Conservation (phyloP, 116 monocot species). For the Cymodocea nodosa region DNA sequence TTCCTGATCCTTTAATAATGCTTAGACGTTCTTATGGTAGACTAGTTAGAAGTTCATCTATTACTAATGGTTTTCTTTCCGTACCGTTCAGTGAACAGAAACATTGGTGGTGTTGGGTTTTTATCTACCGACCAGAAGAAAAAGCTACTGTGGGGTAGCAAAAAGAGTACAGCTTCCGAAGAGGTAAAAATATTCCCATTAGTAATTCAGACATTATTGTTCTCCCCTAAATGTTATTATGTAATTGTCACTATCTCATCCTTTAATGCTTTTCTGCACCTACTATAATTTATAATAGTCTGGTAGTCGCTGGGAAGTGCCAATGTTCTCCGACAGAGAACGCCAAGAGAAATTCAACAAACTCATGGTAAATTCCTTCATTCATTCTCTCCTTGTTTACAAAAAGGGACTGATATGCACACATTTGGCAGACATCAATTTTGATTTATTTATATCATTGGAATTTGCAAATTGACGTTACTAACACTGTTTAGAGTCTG, state of each 20-base stretch:
- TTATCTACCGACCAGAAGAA: constrained; percentile 93
- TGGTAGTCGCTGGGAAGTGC: constrained; percentile 59
- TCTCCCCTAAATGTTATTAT: not conserved
- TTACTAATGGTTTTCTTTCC: too few relatives aligned
- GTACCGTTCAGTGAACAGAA: constrained; percentile 27
- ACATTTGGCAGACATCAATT: not conserved
- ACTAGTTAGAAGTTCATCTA: too few relatives aligned
- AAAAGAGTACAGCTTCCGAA: constrained; percentile 52
- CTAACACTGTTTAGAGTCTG: constrained; percentile 97
- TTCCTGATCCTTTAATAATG: not conserved
- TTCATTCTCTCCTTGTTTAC: constrained; percentile 3
- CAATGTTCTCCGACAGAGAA: constrained; percentile 67
- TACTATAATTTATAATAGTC: not conserved
- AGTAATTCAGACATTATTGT: not conserved
- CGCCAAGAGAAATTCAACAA: constrained; percentile 98
- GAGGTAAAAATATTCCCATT: constrained; percentile 27
- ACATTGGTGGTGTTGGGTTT: constrained; percentile 17
- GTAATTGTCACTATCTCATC: not conserved
- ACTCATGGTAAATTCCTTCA: constrained; percentile 75
- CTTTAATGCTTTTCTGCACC: not conserved
- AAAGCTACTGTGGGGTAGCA: constrained; percentile 88
- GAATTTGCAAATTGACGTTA: constrained; percentile 14
- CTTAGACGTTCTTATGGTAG: not conserved
- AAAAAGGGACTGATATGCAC: not conserved
- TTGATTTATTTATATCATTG: constrained; percentile 1